Conservation (phyloP, 192 early-diverging fungal genomes). For the Cladochytrium replicatum region DNA sequence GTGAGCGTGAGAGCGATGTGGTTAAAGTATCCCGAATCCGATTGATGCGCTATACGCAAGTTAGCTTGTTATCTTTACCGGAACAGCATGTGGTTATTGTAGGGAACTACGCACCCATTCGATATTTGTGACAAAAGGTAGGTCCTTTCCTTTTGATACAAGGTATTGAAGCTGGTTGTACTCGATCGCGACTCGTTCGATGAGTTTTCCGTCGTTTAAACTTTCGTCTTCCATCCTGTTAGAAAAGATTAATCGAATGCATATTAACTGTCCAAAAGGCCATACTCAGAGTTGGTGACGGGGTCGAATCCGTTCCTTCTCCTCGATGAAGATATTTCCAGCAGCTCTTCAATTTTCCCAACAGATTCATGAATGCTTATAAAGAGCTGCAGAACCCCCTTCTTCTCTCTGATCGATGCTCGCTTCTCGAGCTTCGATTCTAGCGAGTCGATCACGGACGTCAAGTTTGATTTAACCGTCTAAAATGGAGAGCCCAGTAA, state of each 20-base stretch:
- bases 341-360: constrained; percentile 59
- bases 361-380: constrained; percentile 69
- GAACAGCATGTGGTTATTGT: background rate
- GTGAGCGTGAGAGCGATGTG: constrained; percentile 42
- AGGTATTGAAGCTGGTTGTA: constrained; percentile 77
- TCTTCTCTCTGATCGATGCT: constrained; percentile 55
- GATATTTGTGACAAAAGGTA: constrained; percentile 62
- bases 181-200: constrained; percentile 76
- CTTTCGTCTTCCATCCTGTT: background rate
- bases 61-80: too few relatives aligned
- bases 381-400: constrained; percentile 60
- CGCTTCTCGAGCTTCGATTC: constrained; percentile 51
- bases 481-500: constrained; percentile 12
- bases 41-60: constrained; percentile 39
- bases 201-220: constrained; percentile 51
- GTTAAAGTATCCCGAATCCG: constrained; percentile 66
- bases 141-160: constrained; percentile 44
- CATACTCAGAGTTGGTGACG: constrained; percentile 1
- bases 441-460: constrained; percentile 41
- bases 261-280: background rate
- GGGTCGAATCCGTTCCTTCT: constrained; percentile 15
- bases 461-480: constrained; percentile 39
- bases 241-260: background rate
- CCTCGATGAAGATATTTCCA: constrained; percentile 48
- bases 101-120: constrained; percentile 49